Conservation (phyloP, 2,329 filamentous ascomycete species). For the Calonectria multiphialidica region DNA sequence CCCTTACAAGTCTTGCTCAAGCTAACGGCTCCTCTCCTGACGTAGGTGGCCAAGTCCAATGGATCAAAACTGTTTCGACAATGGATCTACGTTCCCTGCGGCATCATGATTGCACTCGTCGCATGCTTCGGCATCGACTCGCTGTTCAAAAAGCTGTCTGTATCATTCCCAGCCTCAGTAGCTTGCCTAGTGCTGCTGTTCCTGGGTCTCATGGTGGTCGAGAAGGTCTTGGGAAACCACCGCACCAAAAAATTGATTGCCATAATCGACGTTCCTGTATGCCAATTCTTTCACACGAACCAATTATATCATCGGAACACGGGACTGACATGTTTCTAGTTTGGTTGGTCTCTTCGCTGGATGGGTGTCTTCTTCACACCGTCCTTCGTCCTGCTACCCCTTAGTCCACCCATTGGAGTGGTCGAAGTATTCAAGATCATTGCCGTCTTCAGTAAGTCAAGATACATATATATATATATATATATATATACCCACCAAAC, state of each 20-base stretch:
- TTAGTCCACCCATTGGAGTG: conserved; percentile 66
- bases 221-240: conserved; percentile 60
- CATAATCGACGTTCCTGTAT: conserved; percentile 66
- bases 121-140: conserved; percentile 58
- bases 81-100: conserved; percentile 65
- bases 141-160: conserved; percentile 57
- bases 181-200: conserved; percentile 69
- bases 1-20: not conserved
- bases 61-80: conserved; percentile 35
- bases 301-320: no score
- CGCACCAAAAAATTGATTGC: conserved; percentile 61
- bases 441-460: conserved; percentile 64
- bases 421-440: conserved; percentile 70
- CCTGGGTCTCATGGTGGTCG: conserved; percentile 59
- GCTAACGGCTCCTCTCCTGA: conserved; percentile 17
- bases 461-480: no score
- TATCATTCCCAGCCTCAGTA: conserved; percentile 71
- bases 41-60: conserved; percentile 33
- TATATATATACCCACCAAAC: no score
- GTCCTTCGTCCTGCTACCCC: conserved; percentile 69
- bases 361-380: conserved; percentile 71
- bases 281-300: conserved; percentile 19
- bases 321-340: conserved; percentile 50
- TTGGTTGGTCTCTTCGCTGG: conserved; percentile 68
- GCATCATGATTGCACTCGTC: conserved; percentile 54